These are phyloP conservation scores for Moesziomyces globuligerus DNA, from an alignment of 1,284 basidiomycete species.

Conservation along the genomic window DNA sequence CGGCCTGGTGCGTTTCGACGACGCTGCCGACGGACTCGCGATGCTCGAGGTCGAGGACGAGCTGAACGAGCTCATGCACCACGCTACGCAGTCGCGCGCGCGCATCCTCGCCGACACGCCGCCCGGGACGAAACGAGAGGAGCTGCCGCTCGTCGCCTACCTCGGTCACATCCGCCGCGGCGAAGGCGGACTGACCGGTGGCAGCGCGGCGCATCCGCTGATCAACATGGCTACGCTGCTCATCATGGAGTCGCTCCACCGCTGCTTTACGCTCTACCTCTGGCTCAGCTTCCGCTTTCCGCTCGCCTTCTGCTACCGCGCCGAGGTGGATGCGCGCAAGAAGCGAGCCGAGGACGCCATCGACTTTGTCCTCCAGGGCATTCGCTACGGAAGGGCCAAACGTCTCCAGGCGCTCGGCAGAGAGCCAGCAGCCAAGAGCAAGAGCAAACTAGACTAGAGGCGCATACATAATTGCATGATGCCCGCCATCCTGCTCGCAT, in stretches of 20 bases:
- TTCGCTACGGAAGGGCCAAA: constrained; percentile 59
- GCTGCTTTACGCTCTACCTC: constrained; percentile 81
- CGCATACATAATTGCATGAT: background rate
- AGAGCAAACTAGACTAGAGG: background rate
- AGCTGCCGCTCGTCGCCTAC: constrained; percentile 28
- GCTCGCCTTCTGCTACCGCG: constrained; percentile 76
- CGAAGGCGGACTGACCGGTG: constrained; percentile 4
- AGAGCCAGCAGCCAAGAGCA: background rate
- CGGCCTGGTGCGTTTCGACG: constrained; percentile 68
- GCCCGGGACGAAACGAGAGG: constrained; percentile 1
- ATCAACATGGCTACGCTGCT: constrained; percentile 67
- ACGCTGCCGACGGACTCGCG: constrained; percentile 66
- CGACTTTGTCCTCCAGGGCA: constrained; percentile 69
- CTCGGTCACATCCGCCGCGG: constrained; percentile 6
- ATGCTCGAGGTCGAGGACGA: constrained; percentile 68
- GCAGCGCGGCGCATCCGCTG: constrained; percentile 27
- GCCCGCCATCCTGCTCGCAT: background rate
- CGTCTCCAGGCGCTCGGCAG: constrained; percentile 49
- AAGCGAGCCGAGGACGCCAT: constrained; percentile 76
- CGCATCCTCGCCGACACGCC: background rate
- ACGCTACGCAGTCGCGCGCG: constrained; percentile 16
- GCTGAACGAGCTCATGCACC: constrained; percentile 15
- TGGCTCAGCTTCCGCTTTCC: constrained; percentile 86
- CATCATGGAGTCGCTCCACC: constrained; percentile 83
- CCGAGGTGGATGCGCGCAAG: constrained; percentile 74